These are phyloP conservation scores for Blastomyces parvus DNA, from an alignment of 2,329 filamentous ascomycete species.

Conservation along the genomic window DNA sequence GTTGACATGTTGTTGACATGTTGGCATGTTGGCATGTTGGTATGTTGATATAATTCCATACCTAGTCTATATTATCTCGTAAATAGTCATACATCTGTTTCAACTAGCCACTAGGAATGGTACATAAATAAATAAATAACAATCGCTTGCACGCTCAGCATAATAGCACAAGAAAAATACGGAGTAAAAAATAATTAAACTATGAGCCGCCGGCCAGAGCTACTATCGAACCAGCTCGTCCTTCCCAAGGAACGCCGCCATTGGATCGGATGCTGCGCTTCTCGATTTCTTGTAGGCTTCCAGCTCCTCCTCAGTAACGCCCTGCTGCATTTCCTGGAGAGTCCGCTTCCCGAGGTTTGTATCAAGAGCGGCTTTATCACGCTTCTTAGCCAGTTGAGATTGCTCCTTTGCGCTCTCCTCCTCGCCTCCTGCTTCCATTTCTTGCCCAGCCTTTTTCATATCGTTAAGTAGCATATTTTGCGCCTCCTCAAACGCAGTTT, in stretches of 20 bases:
- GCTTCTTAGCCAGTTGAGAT: conserved; percentile 9
- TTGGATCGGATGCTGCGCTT: conserved; percentile 68
- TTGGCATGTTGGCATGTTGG: neutral
- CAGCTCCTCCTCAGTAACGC: conserved; percentile 72
- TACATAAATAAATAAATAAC: neutral
- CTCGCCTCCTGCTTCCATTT: conserved; percentile 17
- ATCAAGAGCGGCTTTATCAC: conserved; percentile 6
- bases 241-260: conserved; percentile 70
- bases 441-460: conserved; percentile 14
- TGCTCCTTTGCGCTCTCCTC: conserved; percentile 25
- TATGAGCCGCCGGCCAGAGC: no score
- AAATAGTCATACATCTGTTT: neutral
- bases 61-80: neutral
- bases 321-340: conserved; percentile 66
- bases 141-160: conserved; percentile 13
- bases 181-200: neutral
- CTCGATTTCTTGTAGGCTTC: conserved; percentile 74
- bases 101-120: neutral
- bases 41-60: neutral
- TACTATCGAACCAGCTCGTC: conserved; percentile 46
- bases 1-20: neutral
- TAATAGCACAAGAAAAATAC: neutral
- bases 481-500: conserved; percentile 66
- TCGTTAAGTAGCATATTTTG: conserved; percentile 49
- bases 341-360: conserved; percentile 56